Evolutionary conservation across 1,139 yeast genomes (phyloP).

Genomic region (Yamadazyma buinensis): DNA sequence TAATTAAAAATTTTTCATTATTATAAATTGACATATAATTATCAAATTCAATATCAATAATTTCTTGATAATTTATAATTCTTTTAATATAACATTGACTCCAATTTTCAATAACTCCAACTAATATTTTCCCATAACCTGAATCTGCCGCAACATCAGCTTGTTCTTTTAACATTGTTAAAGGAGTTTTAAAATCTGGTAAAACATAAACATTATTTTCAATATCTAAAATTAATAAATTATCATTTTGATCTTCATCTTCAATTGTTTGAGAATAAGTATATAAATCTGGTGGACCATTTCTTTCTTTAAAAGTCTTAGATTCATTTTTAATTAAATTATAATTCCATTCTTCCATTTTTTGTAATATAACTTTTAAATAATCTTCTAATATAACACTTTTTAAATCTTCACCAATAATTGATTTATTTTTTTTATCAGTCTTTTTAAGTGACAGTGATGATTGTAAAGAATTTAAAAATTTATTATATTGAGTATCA

Average conservation of each 20-base stretch:
- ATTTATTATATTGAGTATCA: slow-evolving; percentile 61
- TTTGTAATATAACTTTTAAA: slow-evolving; percentile 59
- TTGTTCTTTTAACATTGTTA: slow-evolving; percentile 83
- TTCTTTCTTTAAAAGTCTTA: slow-evolving; percentile 56
- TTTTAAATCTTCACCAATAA: slow-evolving; percentile 70
- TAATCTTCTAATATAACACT: slow-evolving; percentile 66
- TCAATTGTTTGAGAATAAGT: slow-evolving; percentile 38
- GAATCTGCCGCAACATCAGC: slow-evolving; percentile 91
- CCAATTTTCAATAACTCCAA: slow-evolving; percentile 81
- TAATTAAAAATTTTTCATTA: slow-evolving; percentile 36
- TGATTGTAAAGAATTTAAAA: slow-evolving; percentile 26
- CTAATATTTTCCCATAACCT: slow-evolving; percentile 75
- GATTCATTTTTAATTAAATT: slow-evolving; percentile 66
- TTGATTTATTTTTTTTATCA: slow-evolving; percentile 29
- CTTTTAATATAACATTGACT: slow-evolving; percentile 57
- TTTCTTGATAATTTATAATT: slow-evolving; percentile 55
- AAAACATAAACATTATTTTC: slow-evolving; percentile 69
- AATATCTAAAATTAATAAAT: slow-evolving; percentile 58
- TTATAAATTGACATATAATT: slow-evolving; percentile 42
- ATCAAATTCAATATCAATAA: slow-evolving; percentile 57
- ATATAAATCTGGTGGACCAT: slow-evolving; percentile 64
- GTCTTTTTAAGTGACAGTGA: slow-evolving; percentile 36
- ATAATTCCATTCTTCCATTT: slow-evolving; percentile 79
- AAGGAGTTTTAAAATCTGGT: slow-evolving; percentile 47
- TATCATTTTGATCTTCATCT: slow-evolving; percentile 46